phyloP scores from a whole-genome alignment of 371 early-diverging fungal genomes.

The Amoeboradix gromovi region DNA sequence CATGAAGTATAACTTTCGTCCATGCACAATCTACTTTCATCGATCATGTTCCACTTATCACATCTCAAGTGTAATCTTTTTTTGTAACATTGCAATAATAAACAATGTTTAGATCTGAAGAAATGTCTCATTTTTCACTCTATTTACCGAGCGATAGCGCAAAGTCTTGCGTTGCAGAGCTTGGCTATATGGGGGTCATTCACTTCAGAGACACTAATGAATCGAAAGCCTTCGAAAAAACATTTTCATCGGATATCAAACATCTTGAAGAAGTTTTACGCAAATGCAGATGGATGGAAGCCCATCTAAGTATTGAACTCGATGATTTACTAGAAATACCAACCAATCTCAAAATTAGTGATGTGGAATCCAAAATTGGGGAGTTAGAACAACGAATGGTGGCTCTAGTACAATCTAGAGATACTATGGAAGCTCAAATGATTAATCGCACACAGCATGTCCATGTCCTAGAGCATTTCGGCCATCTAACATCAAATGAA shows the following conservation, averaged over 20 bases:
- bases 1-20: too few relatives aligned
- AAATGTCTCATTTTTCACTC: constrained; percentile 81
- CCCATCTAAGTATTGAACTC: background rate
- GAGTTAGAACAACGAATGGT: background rate
- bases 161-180: constrained; percentile 62
- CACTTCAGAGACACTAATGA: constrained; percentile 65
- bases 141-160: constrained; percentile 86
- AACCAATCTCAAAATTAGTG: background rate
- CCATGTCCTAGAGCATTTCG: background rate
- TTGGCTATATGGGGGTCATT: constrained; percentile 73
- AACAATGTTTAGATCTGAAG: constrained; percentile 64
- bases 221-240: background rate
- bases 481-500: background rate
- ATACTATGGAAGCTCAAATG: background rate
- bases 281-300: background rate
- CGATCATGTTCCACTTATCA: too few relatives aligned
- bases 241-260: background rate
- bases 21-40: too few relatives aligned
- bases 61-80: too few relatives aligned
- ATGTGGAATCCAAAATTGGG: background rate
- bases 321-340: background rate
- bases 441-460: background rate
- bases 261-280: background rate
- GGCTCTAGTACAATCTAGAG: background rate
- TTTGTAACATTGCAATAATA: too few relatives aligned